Evolutionary conservation across 2,329 filamentous ascomycete species (phyloP).

Genomic region (Reticulascus tulasneorum): DNA sequence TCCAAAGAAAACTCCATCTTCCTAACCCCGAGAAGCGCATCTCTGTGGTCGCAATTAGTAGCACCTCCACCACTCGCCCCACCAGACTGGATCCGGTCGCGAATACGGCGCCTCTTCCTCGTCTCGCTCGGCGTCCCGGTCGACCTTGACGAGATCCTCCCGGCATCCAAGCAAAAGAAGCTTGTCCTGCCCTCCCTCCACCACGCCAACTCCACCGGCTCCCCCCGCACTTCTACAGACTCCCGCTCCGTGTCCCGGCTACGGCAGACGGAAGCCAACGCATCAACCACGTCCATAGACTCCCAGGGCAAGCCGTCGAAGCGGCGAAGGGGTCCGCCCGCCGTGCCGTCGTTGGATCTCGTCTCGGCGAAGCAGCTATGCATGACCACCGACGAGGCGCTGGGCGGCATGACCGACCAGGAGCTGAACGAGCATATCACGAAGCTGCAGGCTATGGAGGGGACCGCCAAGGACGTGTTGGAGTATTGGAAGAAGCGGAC

Average conservation of each 20-base stretch:
- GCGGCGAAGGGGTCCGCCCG: conserved; percentile 53
- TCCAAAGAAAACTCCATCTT: conserved; percentile 63
- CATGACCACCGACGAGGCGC: conserved; percentile 76
- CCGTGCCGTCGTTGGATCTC: conserved; percentile 73
- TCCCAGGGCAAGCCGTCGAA: conserved; percentile 51
- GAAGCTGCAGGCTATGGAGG: conserved; percentile 65
- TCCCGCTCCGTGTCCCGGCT: conserved; percentile 44
- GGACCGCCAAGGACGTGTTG: conserved; percentile 70
- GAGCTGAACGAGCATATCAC: conserved; percentile 72
- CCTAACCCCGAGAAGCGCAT: conserved; percentile 79
- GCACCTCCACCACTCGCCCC: conserved; percentile 92
- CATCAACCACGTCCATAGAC: conserved; percentile 56
- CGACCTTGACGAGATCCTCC: conserved; percentile 94
- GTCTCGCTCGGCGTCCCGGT: conserved; percentile 95
- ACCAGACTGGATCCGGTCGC: conserved; percentile 95
- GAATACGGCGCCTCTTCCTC: conserved; percentile 89
- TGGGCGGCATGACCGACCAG: conserved; percentile 71
- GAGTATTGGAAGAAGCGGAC: conserved; percentile 85
- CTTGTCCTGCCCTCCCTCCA: conserved; percentile 82
- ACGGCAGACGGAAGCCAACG: conserved; percentile 45
- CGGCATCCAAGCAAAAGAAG: conserved; percentile 97
- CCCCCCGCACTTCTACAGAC: conserved; percentile 52
- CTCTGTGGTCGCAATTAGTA: conserved; percentile 93
- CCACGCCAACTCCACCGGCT: conserved; percentile 43
- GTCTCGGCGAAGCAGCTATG: conserved; percentile 75